These are phyloP conservation scores for Suillus decipiens DNA, from an alignment of 768 basidiomycete genomes.

Conservation along the genomic window DNA sequence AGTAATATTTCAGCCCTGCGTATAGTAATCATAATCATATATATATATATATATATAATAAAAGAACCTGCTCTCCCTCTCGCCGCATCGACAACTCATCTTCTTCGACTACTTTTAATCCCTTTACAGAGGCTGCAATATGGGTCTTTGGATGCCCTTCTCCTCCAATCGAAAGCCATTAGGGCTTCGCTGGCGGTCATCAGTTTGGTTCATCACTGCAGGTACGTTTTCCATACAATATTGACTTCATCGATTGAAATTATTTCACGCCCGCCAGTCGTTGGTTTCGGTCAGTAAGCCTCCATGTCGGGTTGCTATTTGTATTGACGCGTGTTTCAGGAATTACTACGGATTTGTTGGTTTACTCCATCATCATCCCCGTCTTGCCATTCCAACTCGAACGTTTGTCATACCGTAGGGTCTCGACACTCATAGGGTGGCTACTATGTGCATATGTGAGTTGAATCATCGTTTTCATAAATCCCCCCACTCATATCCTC, in stretches of 20 bases:
- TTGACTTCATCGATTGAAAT: constrained; percentile 7
- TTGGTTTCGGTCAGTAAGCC: constrained; percentile 46
- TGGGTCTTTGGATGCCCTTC: not conserved
- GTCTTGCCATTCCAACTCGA: constrained; percentile 67
- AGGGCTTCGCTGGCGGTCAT: constrained; percentile 59
- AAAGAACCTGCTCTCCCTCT: not conserved
- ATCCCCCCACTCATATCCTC: constrained; percentile 10
- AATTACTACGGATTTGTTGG: constrained; percentile 52
- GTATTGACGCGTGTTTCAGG: constrained; percentile 23
- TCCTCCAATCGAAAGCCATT: constrained; percentile 30
- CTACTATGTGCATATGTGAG: constrained; percentile 59
- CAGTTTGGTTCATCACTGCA: constrained; percentile 55
- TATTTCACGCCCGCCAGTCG: constrained; percentile 30
- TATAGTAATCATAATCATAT: no score
- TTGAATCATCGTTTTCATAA: constrained; percentile 9
- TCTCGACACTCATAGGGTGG: constrained; percentile 60
- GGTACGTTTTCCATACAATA: constrained; percentile 27
- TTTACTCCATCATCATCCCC: constrained; percentile 63
- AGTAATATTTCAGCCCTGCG: no score
- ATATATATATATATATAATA: not conserved
- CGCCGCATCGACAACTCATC: constrained; percentile 2
- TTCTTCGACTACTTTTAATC: constrained; percentile 14
- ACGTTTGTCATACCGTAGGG: constrained; percentile 41
- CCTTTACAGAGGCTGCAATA: not conserved
- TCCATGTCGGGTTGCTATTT: not conserved